Evolutionary conservation across 148 eudicot genomes (phyloP).

Genomic region (Talinum fruticosum): DNA sequence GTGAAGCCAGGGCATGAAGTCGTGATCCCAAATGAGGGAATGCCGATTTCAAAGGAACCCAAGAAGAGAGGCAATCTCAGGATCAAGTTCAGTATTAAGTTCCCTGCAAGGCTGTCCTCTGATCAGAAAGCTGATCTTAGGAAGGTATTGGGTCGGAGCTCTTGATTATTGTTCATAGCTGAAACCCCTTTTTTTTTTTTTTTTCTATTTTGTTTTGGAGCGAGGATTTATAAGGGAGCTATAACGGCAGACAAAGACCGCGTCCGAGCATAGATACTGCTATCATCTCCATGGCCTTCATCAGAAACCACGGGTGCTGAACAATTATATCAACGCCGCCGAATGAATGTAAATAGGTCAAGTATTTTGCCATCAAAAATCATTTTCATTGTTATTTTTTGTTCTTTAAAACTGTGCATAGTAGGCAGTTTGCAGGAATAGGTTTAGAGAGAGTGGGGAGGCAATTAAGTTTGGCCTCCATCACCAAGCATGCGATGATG

Average conservation of each 20-base stretch:
- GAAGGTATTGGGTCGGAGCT: conserved; percentile 47
- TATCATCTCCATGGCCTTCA: not conserved
- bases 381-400: not conserved
- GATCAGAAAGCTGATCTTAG: conserved; percentile 60
- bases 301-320: not conserved
- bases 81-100: conserved; percentile 62
- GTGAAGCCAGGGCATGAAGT: conserved; percentile 65
- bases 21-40: conserved; percentile 60
- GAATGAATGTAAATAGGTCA: conserved; percentile 25
- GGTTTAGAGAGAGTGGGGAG: conserved; percentile 19
- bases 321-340: conserved; percentile 1
- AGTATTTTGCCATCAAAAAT: conserved; percentile 18
- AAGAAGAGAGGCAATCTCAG: conserved; percentile 60
- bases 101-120: conserved; percentile 58
- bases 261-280: not conserved
- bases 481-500: conserved; percentile 7
- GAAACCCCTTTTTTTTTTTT: not conserved
- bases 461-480: not conserved
- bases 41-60: conserved; percentile 79
- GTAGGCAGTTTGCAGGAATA: conserved; percentile 32
- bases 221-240: not conserved
- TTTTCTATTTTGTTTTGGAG: not conserved
- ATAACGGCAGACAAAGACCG: not conserved
- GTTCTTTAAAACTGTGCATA: conserved; percentile 43
- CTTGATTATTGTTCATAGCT: not conserved